Evolutionary conservation across 441 rosid genomes (phyloP), one percentile per base, ranked within the genome.

Genomic region (Erodium chrysanthum): DNA sequence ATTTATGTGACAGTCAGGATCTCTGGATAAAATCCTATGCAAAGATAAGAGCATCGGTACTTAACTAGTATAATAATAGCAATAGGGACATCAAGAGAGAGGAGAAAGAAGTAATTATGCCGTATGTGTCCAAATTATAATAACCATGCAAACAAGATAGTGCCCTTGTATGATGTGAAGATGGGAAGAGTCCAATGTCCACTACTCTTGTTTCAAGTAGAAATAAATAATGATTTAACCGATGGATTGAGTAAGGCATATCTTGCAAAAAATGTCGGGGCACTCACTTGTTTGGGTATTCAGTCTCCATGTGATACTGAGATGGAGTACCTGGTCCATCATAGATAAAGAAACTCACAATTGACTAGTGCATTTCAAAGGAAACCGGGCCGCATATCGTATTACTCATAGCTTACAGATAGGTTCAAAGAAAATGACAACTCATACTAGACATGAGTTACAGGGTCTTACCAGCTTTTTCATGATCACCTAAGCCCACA

Each of bases 221-320:
- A n/a, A n/a, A n/a, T 1, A 40, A 40, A 50, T 15, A 15, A 50
- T 50, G 58, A 50, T 7, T 50, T 50, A 50, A 15, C 2, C 7
- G 22, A 2, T 15, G 8, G 58, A 18, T 15, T 18, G 1, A 50
- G 58, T 0, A 31, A 2, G 6, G 35, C 35, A 50, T 6, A 50
- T 17, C 22, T 50, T 4, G 27, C 23, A 69, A 11, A 20, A 48
- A 11, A 5, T 44, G 29, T 23, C 23, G 72, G 50, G 60, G 44
- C 54, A 73, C 86, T 78, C 74, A 81, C 95, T 85, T 84, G 73
- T 83, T 80, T 27, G 81, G 76, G 67, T 80, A 75, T 60, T 46
- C 64, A 68, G 80, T 68, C 72, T 84, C 81, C 44, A 35, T 75
- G 70, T 77, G 77, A 73, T 72, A 46, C 66, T 68, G 44, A 15